Percentiles rank a stretch among this genome's conserved stretches.
These are phyloP conservation scores for Canna indica DNA, from an alignment of 176 grass and related monocot genomes.

Conservation along the genomic window DNA sequence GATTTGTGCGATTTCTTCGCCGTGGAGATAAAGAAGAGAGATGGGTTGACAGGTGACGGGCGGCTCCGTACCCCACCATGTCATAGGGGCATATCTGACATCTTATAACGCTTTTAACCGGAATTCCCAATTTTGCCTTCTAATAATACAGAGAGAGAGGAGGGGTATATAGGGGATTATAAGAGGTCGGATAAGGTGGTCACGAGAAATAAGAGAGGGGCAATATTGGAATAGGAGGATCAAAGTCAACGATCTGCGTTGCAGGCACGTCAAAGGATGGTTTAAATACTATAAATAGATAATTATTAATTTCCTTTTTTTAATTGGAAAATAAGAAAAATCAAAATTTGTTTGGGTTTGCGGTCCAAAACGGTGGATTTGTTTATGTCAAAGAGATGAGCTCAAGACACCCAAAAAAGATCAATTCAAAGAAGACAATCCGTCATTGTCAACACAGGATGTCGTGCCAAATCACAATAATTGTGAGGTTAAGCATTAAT, in stretches of 20 bases:
- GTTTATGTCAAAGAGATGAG: background rate
- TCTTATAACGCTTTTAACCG: rapidly evolving
- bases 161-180: background rate
- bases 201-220: background rate
- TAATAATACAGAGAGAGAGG: background rate
- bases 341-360: background rate
- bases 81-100: background rate
- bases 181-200: background rate
- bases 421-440: background rate
- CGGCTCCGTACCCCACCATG: background rate
- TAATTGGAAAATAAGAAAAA: background rate
- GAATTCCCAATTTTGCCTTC: background rate
- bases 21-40: background rate
- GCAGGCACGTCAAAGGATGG: background rate
- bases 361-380: background rate
- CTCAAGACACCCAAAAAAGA: background rate
- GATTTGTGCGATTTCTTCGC: background rate
- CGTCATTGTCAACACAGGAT: background rate
- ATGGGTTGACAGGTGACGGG: too few species aligned
- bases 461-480: background rate
- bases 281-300: background rate
- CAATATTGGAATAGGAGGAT: background rate
- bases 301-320: background rate
- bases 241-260: background rate
- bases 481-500: background rate